These are phyloP conservation scores for Aspergillus pseudoglaucus DNA, from an alignment of 2,329 filamentous ascomycete genomes.

Conservation along the genomic window DNA sequence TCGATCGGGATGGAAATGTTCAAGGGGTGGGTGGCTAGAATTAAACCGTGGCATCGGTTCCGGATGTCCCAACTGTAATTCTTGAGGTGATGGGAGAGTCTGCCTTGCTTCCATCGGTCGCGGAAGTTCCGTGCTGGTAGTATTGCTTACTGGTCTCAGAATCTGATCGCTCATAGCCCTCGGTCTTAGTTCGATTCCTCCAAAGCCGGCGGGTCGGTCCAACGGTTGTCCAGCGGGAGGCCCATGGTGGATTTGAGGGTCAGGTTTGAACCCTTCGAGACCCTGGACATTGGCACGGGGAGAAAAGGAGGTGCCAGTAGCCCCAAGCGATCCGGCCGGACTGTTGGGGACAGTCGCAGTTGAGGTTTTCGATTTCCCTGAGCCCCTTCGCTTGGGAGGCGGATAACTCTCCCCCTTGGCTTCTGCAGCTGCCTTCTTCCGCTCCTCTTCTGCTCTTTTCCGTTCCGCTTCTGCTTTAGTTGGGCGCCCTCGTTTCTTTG, in stretches of 20 bases:
- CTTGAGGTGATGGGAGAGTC: conserved; percentile 24
- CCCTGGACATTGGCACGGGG: conserved; percentile 11
- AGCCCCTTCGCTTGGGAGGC: conserved; percentile 22
- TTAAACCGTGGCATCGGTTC: conserved; percentile 20
- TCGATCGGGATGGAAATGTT: conserved; percentile 16
- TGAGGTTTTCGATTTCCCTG: conserved; percentile 20
- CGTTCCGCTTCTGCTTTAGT: conserved; percentile 37
- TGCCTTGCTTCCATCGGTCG: conserved; percentile 20
- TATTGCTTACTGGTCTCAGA: conserved; percentile 6
- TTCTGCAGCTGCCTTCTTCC: conserved; percentile 32
- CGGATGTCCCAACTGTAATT: conserved; percentile 23
- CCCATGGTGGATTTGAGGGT: conserved; percentile 13
- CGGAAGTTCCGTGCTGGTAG: conserved; percentile 21
- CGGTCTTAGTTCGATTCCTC: conserved; percentile 5
- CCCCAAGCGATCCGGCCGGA: conserved; percentile 17
- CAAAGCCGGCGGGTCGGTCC: background rate
- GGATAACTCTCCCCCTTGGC: conserved; percentile 35
- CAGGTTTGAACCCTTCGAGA: conserved; percentile 11
- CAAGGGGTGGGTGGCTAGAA: conserved; percentile 17
- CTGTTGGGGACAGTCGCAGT: conserved; percentile 22
- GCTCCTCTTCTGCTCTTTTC: conserved; percentile 31
- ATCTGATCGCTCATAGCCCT: conserved; percentile 16
- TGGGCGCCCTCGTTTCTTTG: conserved; percentile 38
- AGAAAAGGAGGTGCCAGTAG: conserved; percentile 13
- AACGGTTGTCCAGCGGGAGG: conserved; percentile 1